These are phyloP conservation scores for Stachybotrys chartarum DNA, from an alignment of 2,329 filamentous ascomycete genomes.

Conservation along the genomic window DNA sequence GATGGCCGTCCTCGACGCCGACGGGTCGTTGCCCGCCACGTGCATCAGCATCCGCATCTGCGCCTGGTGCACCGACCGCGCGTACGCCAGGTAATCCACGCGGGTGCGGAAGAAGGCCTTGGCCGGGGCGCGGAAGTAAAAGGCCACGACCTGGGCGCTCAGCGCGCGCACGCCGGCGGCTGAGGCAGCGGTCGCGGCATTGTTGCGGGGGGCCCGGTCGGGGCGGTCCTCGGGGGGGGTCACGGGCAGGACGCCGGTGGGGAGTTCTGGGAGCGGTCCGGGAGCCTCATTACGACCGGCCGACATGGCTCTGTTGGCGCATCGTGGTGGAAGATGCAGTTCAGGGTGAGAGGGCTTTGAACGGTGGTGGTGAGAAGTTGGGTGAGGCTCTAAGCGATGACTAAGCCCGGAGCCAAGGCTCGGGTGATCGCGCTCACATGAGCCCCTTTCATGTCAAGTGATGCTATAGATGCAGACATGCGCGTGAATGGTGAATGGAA, in stretches of 20 bases:
- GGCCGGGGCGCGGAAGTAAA: constrained; percentile 85
- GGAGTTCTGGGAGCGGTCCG: constrained; percentile 16
- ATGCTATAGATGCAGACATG: not conserved
- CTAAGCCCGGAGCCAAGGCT: not conserved
- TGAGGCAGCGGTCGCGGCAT: constrained; percentile 65
- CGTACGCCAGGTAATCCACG: constrained; percentile 71
- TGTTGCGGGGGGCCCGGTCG: constrained; percentile 42
- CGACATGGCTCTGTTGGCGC: constrained; percentile 25
- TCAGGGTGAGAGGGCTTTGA: not conserved
- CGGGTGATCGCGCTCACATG: not conserved
- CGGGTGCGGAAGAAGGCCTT: constrained; percentile 89
- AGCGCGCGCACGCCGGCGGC: constrained; percentile 79
- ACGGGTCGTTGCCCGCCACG: constrained; percentile 26
- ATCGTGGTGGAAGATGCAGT: constrained; percentile 12
- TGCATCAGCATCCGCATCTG: constrained; percentile 29
- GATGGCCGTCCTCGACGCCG: constrained; percentile 22
- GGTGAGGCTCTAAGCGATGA: not conserved
- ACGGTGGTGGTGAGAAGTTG: not conserved
- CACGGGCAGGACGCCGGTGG: constrained; percentile 36
- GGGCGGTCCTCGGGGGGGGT: constrained; percentile 33
- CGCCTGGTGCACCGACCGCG: constrained; percentile 43
- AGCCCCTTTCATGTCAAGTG: not conserved
- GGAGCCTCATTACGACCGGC: constrained; percentile 22
- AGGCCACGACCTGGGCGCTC: constrained; percentile 75
- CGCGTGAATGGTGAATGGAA: not conserved